phyloP scores from a whole-genome alignment of 2,329 filamentous ascomycete species.

The Ophiocordyceps camponoti-saundersi region DNA sequence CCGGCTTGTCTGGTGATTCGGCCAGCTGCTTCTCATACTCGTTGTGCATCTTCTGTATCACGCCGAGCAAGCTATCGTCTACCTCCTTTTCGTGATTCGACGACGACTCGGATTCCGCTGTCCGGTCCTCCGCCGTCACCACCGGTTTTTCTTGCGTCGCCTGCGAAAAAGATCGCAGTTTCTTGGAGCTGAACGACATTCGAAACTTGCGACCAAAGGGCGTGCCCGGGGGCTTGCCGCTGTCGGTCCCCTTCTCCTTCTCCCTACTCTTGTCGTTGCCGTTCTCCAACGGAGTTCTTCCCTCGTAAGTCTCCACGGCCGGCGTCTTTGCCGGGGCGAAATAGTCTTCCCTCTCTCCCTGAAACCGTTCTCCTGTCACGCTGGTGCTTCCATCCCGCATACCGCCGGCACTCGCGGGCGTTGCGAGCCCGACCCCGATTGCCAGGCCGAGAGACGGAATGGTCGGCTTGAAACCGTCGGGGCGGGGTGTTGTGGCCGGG shows the following conservation, averaged over 20 bases:
- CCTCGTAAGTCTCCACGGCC: constrained; percentile 26
- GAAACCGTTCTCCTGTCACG: constrained; percentile 40
- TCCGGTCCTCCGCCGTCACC: constrained; percentile 54
- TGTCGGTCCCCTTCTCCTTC: constrained; percentile 27
- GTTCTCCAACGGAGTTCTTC: constrained; percentile 29
- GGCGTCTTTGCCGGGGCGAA: constrained; percentile 42
- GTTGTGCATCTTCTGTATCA: constrained; percentile 54
- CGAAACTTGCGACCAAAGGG: constrained; percentile 78
- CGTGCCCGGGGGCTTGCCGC: constrained; percentile 38
- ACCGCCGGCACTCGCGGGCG: constrained; percentile 39
- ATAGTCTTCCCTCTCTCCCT: constrained; percentile 56
- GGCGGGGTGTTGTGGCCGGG: constrained; percentile 41
- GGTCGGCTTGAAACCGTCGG: constrained; percentile 43
- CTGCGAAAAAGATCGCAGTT: constrained; percentile 50
- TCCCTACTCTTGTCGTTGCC: constrained; percentile 29
- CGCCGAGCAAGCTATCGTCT: constrained; percentile 58
- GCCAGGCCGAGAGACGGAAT: constrained; percentile 58
- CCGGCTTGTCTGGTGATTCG: constrained; percentile 31
- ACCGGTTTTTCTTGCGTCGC: constrained; percentile 52
- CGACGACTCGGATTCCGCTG: constrained; percentile 46
- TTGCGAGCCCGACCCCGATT: constrained; percentile 51
- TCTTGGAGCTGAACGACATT: constrained; percentile 72
- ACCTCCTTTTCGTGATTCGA: constrained; percentile 54
- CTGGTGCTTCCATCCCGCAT: constrained; percentile 22
- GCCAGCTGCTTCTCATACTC: constrained; percentile 54